A percentile compares a stretch with the other conserved stretches of the same genome.
These are phyloP conservation scores for Galeopsis tetrahit DNA, from an alignment of 257 asterid species.

Conservation along the genomic window DNA sequence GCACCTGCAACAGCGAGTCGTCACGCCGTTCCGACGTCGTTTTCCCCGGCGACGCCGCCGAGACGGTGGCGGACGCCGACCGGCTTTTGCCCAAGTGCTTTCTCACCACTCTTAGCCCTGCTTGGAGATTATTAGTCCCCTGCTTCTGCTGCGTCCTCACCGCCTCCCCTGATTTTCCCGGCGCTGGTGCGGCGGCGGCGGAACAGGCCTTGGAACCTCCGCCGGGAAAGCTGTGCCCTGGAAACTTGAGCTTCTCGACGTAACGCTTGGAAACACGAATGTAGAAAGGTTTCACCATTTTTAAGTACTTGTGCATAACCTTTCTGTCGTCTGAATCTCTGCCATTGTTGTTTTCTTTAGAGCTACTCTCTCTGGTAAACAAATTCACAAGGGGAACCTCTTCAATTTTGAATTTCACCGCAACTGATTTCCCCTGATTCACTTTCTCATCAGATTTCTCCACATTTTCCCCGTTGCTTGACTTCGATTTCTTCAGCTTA, in stretches of 20 bases:
- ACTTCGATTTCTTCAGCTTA: constrained; percentile 52
- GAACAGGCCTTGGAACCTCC: constrained; percentile 39
- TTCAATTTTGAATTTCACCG: constrained; percentile 66
- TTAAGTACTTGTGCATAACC: constrained; percentile 70
- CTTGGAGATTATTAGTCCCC: constrained; percentile 56
- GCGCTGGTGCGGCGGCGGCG: constrained; percentile 26
- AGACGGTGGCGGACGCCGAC: constrained; percentile 62
- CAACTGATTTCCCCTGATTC: constrained; percentile 38
- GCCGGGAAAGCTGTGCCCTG: constrained; percentile 44
- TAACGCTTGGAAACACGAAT: constrained; percentile 75
- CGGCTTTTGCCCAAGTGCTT: constrained; percentile 78
- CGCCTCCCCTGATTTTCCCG: constrained; percentile 38
- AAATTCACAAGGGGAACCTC: constrained; percentile 61
- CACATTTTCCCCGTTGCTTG: constrained; percentile 27
- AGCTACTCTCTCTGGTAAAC: constrained; percentile 63
- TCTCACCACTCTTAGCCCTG: constrained; percentile 66
- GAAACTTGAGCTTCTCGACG: constrained; percentile 60
- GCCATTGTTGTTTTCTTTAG: constrained; percentile 42
- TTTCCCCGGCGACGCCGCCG: constrained; percentile 38
- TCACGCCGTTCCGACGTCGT: constrained; percentile 61
- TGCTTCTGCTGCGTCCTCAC: constrained; percentile 48
- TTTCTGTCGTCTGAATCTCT: constrained; percentile 46
- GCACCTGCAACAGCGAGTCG: constrained; percentile 74
- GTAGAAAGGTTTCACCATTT: constrained; percentile 82
- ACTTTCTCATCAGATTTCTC: constrained; percentile 28